Percentiles rank a stretch among this genome's conserved stretches.
phyloP scores from a whole-genome alignment of 2,329 filamentous ascomycete genomes.

The Penicillium sp. region DNA sequence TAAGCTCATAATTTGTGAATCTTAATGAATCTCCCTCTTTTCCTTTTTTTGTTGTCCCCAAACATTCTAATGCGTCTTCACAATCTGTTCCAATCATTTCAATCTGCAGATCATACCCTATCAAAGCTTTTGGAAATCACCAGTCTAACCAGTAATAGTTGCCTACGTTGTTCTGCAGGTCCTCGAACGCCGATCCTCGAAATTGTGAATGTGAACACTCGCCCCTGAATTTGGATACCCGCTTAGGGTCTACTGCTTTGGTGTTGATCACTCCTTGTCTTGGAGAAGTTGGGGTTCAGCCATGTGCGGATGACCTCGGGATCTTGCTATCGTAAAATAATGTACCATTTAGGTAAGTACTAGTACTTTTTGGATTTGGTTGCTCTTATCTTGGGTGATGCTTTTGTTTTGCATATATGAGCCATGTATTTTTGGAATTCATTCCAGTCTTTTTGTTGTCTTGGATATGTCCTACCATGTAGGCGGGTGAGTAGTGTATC shows the following conservation, averaged over 20 bases:
- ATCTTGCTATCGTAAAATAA: background rate
- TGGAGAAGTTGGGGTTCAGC: background rate
- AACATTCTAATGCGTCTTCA: background rate
- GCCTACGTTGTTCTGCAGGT: constrained; percentile 35
- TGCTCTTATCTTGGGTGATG: background rate
- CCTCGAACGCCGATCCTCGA: constrained; percentile 32
- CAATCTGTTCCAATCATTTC: background rate
- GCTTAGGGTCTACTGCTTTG: background rate
- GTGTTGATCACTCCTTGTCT: constrained; percentile 1
- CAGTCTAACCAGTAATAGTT: constrained; percentile 25
- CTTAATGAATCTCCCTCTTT: constrained; percentile 13
- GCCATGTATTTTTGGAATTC: background rate
- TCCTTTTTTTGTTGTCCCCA: background rate
- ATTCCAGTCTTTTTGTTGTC: background rate
- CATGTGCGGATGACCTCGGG: background rate
- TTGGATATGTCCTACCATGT: background rate
- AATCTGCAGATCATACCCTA: background rate
- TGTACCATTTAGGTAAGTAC: background rate
- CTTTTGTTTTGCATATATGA: background rate
- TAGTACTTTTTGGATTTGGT: background rate
- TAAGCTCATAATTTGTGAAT: constrained; percentile 17
- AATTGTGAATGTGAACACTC: background rate
- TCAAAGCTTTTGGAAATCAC: background rate
- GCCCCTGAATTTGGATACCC: background rate
- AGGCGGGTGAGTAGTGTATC: background rate